Evolutionary conservation across 1,139 yeast genomes (phyloP).

Genomic region (Ogataea hybrid): DNA sequence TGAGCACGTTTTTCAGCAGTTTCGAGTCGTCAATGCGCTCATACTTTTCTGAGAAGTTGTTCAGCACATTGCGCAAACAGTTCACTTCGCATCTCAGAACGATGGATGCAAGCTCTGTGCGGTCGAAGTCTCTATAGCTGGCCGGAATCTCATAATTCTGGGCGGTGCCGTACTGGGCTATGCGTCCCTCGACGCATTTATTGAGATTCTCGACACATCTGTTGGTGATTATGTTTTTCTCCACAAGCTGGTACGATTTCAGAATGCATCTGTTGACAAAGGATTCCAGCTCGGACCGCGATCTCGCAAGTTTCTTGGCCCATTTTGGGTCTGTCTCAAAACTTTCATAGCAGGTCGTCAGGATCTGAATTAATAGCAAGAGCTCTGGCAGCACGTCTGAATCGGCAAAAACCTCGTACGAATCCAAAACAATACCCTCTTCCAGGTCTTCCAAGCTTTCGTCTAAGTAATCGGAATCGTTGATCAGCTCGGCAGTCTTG

Average conservation of each 20-base stretch:
- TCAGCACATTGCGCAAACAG: conserved; percentile 36
- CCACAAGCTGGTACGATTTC: conserved; percentile 48
- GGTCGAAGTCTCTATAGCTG: conserved; percentile 22
- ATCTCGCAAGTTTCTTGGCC: conserved; percentile 30
- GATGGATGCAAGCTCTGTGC: conserved; percentile 47
- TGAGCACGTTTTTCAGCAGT: conserved; percentile 52
- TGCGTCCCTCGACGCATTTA: conserved; percentile 36
- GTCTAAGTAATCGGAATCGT: conserved; percentile 32
- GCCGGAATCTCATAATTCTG: conserved; percentile 18
- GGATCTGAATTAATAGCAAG: conserved; percentile 49
- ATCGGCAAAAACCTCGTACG: conserved; percentile 59
- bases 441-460: conserved; percentile 36
- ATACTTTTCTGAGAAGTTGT: conserved; percentile 34
- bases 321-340: conserved; percentile 35
- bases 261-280: conserved; percentile 44
- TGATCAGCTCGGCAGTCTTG: conserved; percentile 33
- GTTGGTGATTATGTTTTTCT: conserved; percentile 40
- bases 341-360: conserved; percentile 43
- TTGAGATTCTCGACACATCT: conserved; percentile 36
- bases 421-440: conserved; percentile 50
- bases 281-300: conserved; percentile 32
- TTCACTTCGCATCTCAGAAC: conserved; percentile 54
- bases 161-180: conserved; percentile 41
- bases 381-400: conserved; percentile 60
- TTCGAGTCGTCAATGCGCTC: conserved; percentile 55